These are phyloP conservation scores for Solanum hybrid DNA, from an alignment of 305 asterid species.

Conservation along the genomic window DNA sequence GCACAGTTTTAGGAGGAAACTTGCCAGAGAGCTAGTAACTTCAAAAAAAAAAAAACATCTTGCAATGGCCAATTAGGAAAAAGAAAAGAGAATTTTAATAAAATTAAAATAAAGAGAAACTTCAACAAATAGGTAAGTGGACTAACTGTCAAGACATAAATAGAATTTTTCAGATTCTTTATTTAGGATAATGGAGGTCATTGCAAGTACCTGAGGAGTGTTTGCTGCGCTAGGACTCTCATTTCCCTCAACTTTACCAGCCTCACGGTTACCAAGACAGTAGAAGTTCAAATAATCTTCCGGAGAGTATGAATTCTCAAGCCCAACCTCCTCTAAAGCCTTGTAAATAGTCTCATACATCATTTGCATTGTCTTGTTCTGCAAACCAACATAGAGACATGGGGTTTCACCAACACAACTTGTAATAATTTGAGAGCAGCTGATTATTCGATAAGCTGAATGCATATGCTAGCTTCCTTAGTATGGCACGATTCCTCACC, in stretches of 20 bases:
- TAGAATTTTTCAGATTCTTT: neutral
- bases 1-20: neutral
- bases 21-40: neutral
- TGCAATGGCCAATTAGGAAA: neutral
- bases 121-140: neutral
- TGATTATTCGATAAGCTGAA: neutral
- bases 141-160: neutral
- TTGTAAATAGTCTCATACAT: slow-evolving; percentile 92
- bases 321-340: slow-evolving; percentile 94
- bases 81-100: neutral
- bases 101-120: neutral
- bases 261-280: slow-evolving; percentile 98
- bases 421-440: neutral
- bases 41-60: neutral
- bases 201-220: slow-evolving; percentile 66
- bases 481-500: neutral
- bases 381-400: slow-evolving; percentile 13
- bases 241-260: slow-evolving; percentile 24
- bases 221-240: slow-evolving; percentile 44
- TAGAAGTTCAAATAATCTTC: slow-evolving; percentile 81
- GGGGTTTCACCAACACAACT: slow-evolving; percentile 4
- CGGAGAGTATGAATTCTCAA: slow-evolving; percentile 72
- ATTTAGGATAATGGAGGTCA: neutral
- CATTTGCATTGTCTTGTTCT: slow-evolving; percentile 99
- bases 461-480: neutral